Conservation (phyloP, 108 stramenopile genomes). For the Phaeodactylum tricornutum region DNA sequence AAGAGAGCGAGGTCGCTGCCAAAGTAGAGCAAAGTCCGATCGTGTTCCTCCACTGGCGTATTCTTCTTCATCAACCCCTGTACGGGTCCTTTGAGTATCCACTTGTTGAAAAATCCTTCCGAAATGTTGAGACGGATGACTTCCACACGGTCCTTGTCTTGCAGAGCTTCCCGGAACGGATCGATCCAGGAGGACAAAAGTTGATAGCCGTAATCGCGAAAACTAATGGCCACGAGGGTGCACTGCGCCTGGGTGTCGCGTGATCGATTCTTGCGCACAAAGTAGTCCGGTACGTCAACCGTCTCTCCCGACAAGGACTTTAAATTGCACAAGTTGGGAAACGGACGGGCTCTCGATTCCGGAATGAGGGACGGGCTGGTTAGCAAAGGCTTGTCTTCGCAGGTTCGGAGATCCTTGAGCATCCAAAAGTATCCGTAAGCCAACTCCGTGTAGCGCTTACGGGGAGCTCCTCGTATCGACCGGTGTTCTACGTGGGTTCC, state of each 20-base stretch:
- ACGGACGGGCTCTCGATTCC: slow-evolving; percentile 43
- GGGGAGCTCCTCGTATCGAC: too few relatives aligned
- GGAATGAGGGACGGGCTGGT: slow-evolving; percentile 51
- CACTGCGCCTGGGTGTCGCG: slow-evolving; percentile 23
- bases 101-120: slow-evolving; percentile 10
- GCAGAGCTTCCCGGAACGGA: slow-evolving; percentile 50
- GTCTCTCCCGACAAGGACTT: slow-evolving; percentile 15
- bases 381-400: slow-evolving; percentile 61
- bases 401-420: slow-evolving; percentile 49
- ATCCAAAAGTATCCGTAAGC: slow-evolving; percentile 82
- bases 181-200: slow-evolving; percentile 60
- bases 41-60: slow-evolving; percentile 44
- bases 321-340: slow-evolving; percentile 34
- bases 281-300: slow-evolving; percentile 57
- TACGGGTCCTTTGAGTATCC: slow-evolving; percentile 19
- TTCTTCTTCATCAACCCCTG: slow-evolving; percentile 38
- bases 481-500: too few relatives aligned
- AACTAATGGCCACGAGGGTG: slow-evolving; percentile 67
- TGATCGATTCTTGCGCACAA: slow-evolving; percentile 39
- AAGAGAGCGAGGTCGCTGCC: slow-evolving; percentile 53
- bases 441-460: too few relatives aligned
- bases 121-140: slow-evolving; percentile 10
- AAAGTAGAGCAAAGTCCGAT: slow-evolving; percentile 57
- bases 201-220: slow-evolving; percentile 65
- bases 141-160: slow-evolving; percentile 12